These are phyloP conservation scores for Hypomyces rosellus DNA, from an alignment of 2,329 filamentous ascomycete genomes.

Conservation along the genomic window DNA sequence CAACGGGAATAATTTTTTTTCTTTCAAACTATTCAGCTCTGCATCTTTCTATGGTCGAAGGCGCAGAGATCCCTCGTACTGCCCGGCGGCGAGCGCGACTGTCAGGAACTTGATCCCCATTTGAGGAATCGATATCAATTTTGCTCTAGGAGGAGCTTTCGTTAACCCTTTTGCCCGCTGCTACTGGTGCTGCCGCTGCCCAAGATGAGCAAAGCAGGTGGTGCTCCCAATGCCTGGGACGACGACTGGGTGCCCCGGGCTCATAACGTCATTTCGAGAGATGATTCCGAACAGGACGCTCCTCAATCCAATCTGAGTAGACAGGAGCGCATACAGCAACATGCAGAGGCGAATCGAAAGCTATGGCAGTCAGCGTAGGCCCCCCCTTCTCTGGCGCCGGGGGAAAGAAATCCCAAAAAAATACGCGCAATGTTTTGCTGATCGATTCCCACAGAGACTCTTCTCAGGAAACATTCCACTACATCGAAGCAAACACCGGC, in stretches of 20 bases:
- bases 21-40: no score
- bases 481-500: slow-evolving; percentile 55
- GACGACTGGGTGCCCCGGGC: slow-evolving; percentile 82
- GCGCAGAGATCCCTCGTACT: not conserved
- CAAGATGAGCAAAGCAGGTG: slow-evolving; percentile 39
- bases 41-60: not conserved
- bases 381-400: slow-evolving; percentile 7
- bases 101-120: no score
- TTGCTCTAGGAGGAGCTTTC: no score
- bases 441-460: slow-evolving; percentile 53
- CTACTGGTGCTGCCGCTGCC: not conserved
- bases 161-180: no score
- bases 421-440: slow-evolving; percentile 3
- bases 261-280: slow-evolving; percentile 45
- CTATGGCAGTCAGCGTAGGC: slow-evolving; percentile 84
- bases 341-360: slow-evolving; percentile 76
- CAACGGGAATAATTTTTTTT: no score
- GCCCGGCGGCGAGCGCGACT: not conserved
- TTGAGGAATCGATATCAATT: no score
- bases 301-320: slow-evolving; percentile 51
- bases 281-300: slow-evolving; percentile 26
- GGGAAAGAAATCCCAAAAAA: no score
- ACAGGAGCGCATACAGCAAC: slow-evolving; percentile 70
- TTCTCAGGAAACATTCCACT: slow-evolving; percentile 62
- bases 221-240: slow-evolving; percentile 74